A percentile compares a stretch with the other conserved stretches of the same genome.
phyloP scores from a whole-genome alignment of 306 rosid genomes.

The Vachellia pachyceras region DNA sequence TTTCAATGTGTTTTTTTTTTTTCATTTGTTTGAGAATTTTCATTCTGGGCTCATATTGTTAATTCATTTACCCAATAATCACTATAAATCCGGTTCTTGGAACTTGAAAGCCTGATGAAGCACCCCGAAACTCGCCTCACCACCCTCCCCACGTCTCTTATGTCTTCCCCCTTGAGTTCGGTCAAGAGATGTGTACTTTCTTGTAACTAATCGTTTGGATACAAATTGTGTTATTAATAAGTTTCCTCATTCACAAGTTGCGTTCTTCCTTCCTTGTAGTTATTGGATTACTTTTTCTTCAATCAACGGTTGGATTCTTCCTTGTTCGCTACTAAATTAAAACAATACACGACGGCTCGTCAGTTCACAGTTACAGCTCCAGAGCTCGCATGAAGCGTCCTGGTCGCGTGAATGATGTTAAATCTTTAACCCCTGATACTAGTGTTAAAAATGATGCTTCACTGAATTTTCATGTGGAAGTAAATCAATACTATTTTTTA shows the following conservation, averaged over 20 bases:
- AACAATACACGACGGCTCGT: background rate
- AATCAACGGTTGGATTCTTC: background rate
- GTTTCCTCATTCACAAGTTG: background rate
- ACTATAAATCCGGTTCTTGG: slow-evolving; percentile 20
- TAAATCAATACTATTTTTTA: no score
- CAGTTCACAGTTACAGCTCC: background rate
- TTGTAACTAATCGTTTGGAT: background rate
- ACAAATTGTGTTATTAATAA: background rate
- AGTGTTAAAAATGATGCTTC: background rate
- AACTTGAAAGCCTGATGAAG: background rate
- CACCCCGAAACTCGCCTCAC: background rate
- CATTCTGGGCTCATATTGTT: background rate
- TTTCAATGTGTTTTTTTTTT: background rate
- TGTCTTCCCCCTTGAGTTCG: background rate
- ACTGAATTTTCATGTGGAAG: background rate
- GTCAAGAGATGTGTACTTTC: background rate
- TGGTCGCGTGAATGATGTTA: background rate
- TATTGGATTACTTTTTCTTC: background rate
- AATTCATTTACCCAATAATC: background rate
- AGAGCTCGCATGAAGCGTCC: background rate
- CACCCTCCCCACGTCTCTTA: background rate
- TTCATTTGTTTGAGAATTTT: background rate
- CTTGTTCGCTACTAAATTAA: background rate
- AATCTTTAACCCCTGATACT: background rate
- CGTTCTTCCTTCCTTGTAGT: background rate